phyloP scores from a whole-genome alignment of 352 stramenopile genomes.

The Phytophthora vignae region DNA sequence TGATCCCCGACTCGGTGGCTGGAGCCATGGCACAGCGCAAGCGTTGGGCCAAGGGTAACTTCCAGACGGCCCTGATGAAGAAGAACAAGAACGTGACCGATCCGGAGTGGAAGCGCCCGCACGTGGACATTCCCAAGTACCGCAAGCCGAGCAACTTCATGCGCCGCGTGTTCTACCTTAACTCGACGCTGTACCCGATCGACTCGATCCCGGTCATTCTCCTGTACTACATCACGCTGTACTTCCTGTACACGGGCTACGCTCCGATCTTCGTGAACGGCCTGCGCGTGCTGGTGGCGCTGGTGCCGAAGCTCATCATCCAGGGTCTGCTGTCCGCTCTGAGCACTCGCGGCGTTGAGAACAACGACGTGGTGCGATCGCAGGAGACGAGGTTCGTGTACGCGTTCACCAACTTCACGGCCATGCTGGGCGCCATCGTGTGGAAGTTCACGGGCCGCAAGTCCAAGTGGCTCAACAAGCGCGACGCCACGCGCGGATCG shows the following conservation, averaged over 20 bases:
- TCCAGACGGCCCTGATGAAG: constrained; percentile 86
- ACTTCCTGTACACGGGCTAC: constrained; percentile 89
- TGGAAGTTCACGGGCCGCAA: constrained; percentile 87
- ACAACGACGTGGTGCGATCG: constrained; percentile 82
- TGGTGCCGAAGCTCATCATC: constrained; percentile 83
- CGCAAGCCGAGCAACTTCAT: constrained; percentile 86
- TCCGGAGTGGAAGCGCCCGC: constrained; percentile 80
- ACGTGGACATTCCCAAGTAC: constrained; percentile 80
- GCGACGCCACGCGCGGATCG: constrained; percentile 66
- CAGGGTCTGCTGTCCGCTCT: constrained; percentile 77
- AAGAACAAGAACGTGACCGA: constrained; percentile 84
- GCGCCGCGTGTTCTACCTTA: constrained; percentile 87
- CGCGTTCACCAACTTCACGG: constrained; percentile 82
- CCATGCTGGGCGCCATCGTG: constrained; percentile 77
- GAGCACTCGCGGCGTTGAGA: constrained; percentile 81
- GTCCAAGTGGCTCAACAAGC: constrained; percentile 75
- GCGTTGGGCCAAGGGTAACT: constrained; percentile 88
- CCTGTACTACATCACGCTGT: constrained; percentile 88
- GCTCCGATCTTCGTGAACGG: constrained; percentile 83
- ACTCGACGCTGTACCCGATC: constrained; percentile 83
- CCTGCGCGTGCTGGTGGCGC: constrained; percentile 65
- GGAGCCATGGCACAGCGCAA: constrained; percentile 80
- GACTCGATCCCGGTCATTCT: constrained; percentile 79
- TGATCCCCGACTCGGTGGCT: constrained; percentile 84
- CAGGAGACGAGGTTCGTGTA: constrained; percentile 87